These are phyloP conservation scores for Puccinia triticina DNA, from an alignment of 1,284 basidiomycete species.

Conservation along the genomic window DNA sequence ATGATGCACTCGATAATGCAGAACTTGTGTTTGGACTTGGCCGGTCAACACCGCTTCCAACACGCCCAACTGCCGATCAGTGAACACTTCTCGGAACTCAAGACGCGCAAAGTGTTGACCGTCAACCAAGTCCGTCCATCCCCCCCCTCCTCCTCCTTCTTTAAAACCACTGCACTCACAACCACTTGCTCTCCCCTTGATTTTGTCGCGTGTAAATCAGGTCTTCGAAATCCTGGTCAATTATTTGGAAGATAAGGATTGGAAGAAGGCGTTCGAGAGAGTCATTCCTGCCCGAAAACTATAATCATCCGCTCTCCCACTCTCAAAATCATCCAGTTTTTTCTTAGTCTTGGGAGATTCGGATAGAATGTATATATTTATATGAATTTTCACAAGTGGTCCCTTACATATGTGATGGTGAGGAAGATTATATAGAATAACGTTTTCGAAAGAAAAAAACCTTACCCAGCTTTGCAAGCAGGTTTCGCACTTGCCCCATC, in stretches of 20 bases:
- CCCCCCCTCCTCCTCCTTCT: background rate
- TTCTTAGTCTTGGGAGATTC: too few relatives aligned
- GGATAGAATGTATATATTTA: too few relatives aligned
- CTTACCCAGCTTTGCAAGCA: too few relatives aligned
- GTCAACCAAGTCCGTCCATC: slow-evolving; percentile 74
- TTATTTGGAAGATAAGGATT: slow-evolving; percentile 22
- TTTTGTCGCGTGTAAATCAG: background rate
- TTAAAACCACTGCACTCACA: background rate
- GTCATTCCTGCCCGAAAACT: slow-evolving; percentile 37
- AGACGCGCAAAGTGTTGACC: slow-evolving; percentile 91
- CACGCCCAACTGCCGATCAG: slow-evolving; percentile 92
- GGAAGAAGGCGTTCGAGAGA: slow-evolving; percentile 30
- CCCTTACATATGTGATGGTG: too few relatives aligned
- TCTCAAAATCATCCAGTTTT: background rate
- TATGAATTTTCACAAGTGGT: too few relatives aligned
- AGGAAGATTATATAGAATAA: too few relatives aligned
- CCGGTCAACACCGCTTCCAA: slow-evolving; percentile 72
- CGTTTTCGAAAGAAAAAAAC: too few relatives aligned
- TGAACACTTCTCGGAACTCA: slow-evolving; percentile 76
- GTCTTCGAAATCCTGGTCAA: slow-evolving; percentile 35
- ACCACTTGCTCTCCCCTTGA: background rate
- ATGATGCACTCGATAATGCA: slow-evolving; percentile 59
- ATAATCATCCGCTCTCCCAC: background rate
- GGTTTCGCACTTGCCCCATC: too few relatives aligned
- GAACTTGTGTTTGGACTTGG: slow-evolving; percentile 88